These are phyloP conservation scores for Hypoxylon sp. DNA, from an alignment of 2,329 filamentous ascomycete species.

Conservation along the genomic window DNA sequence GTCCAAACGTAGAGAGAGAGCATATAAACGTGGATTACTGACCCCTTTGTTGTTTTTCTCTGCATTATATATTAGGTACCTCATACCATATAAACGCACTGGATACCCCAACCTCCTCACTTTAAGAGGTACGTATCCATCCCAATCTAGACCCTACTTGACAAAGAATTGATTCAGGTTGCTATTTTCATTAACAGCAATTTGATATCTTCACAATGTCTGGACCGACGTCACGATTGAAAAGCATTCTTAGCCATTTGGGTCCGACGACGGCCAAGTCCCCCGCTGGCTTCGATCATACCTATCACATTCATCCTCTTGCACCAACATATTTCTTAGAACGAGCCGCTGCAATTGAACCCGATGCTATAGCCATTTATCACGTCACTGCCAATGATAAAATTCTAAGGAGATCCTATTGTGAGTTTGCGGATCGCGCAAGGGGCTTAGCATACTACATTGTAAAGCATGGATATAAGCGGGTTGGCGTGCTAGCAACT, in stretches of 20 bases:
- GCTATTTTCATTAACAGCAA: neutral
- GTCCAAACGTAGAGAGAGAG: neutral
- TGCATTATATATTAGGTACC: neutral
- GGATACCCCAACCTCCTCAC: neutral
- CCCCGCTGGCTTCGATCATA: slow-evolving; percentile 61
- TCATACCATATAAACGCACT: neutral
- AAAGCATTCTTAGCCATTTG: slow-evolving; percentile 69
- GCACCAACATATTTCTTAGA: slow-evolving; percentile 91
- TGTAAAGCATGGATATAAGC: slow-evolving; percentile 77
- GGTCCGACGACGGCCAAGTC: slow-evolving; percentile 54
- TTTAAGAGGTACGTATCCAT: neutral
- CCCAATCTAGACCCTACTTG: neutral
- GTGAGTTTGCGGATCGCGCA: slow-evolving; percentile 86
- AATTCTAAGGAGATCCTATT: slow-evolving; percentile 81
- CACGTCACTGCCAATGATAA: slow-evolving; percentile 85
- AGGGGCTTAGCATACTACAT: slow-evolving; percentile 91
- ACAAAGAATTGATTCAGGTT: neutral
- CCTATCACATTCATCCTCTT: slow-evolving; percentile 79
- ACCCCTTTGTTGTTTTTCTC: neutral
- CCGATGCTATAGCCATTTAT: slow-evolving; percentile 85
- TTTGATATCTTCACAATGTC: slow-evolving; percentile 66
- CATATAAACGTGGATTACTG: slow-evolving; percentile 4
- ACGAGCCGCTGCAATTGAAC: slow-evolving; percentile 89
- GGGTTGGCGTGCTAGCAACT: slow-evolving; percentile 87
- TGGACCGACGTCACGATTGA: slow-evolving; percentile 72